Base-by-base conservation (phyloP, 2,329 filamentous ascomycete genomes). In the Aspergillus glaucus region DNA sequence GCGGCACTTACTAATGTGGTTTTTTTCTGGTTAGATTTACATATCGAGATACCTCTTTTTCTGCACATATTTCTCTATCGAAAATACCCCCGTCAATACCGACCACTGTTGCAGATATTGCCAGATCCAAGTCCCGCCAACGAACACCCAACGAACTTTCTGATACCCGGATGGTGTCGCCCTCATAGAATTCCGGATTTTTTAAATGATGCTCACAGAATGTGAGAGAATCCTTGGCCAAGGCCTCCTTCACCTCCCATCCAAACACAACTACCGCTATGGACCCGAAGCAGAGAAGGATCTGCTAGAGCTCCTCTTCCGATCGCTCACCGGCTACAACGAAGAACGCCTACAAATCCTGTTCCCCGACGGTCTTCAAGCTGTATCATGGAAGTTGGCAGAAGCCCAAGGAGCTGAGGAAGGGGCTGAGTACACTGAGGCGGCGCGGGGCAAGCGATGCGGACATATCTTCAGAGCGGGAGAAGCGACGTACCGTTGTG, bases 401-500 rank as follows among this genome's bases (percentile, higher is more conserved):
- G 84, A 88, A 59, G 91, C 91, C 14, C 94, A 98, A 65, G 92
- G 91, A 15, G 88, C 88, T n/a, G 79, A 89, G 50, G 90, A 95
- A 63, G 92, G 93, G 9, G 89, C 92, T 28, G 94, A 98, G 68
- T 98, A 97, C 66, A 93, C 89, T 17, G 87, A 92, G 57, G 86
- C 87, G 6, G 93, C 93, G 12, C 83, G 89, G 57, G 93, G 94
- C 48, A 94, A 94, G 70, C 85, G 90, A 43, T 98, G 93, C 67
- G 94, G 93, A 3, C 94, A 98, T 74, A 97, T 98, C 54, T 95
- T 98, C 78, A 92, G 92, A 71, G 79, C 82, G 12, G 93, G 92
- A 45, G 93, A 98, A 74, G 91, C 90, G 49, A 92, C 89, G 50
- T 98, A 97, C 68, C 81, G 86, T 60, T 98, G 93, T 77, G 87